Conservation (phyloP, 495 filamentous ascomycete genomes). For the Sphaerosporella brunnea region DNA sequence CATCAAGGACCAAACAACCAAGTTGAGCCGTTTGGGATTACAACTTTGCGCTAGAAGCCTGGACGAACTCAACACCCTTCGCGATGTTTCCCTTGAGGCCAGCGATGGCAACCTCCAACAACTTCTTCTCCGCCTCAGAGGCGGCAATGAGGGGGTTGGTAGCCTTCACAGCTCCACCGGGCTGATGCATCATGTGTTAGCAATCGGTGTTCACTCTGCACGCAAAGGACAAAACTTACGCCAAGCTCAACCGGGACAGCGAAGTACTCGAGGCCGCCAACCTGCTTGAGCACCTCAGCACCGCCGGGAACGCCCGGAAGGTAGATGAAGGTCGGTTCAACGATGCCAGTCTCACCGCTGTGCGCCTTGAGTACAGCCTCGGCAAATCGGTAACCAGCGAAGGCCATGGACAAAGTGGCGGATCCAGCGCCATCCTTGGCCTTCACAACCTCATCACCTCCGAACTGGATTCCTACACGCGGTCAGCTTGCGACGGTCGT, state of each 20-base stretch:
- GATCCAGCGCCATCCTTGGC: conserved; percentile 93
- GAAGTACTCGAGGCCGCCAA: conserved; percentile 72
- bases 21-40: conserved; percentile 15
- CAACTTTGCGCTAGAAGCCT: conserved; percentile 23
- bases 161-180: conserved; percentile 64
- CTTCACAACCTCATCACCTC: conserved; percentile 95
- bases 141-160: conserved; percentile 55
- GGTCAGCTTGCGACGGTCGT: conserved; percentile 7
- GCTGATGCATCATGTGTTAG: conserved; percentile 36
- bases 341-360: conserved; percentile 70
- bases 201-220: conserved; percentile 3
- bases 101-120: conserved; percentile 53
- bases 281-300: conserved; percentile 60
- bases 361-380: conserved; percentile 64
- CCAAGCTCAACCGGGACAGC: conserved; percentile 88
- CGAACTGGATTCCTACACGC: conserved; percentile 67
- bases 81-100: conserved; percentile 80
- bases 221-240: conserved; percentile 37
- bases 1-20: not conserved
- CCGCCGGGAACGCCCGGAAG: conserved; percentile 78
- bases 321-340: conserved; percentile 90
- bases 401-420: conserved; percentile 94
- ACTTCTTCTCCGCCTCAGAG: conserved; percentile 67
- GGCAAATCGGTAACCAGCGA: conserved; percentile 84
- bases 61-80: conserved; percentile 73